A percentile compares a stretch with the other conserved stretches of the same genome.
These are phyloP conservation scores for Darksidea phi DNA, from an alignment of 495 filamentous ascomycete species.

Conservation along the genomic window DNA sequence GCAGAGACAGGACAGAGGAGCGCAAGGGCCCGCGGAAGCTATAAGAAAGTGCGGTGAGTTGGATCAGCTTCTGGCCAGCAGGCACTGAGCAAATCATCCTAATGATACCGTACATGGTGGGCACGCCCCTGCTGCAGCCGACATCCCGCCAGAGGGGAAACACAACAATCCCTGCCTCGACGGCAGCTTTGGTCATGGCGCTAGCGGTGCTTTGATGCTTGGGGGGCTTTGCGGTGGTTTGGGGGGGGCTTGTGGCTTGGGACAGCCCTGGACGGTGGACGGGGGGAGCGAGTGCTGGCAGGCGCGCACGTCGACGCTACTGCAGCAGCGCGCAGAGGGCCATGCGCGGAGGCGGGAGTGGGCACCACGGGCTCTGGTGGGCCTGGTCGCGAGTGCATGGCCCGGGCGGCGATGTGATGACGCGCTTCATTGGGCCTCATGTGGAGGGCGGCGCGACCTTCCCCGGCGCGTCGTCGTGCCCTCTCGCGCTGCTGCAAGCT, in stretches of 20 bases:
- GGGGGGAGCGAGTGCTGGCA: constrained; percentile 20
- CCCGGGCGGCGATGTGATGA: too few relatives aligned
- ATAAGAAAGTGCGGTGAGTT: constrained; percentile 27
- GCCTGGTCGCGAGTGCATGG: too few relatives aligned
- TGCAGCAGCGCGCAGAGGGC: constrained; percentile 17
- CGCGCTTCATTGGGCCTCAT: too few relatives aligned
- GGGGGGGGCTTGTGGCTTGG: too few relatives aligned
- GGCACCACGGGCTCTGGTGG: neutral
- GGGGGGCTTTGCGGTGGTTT: too few relatives aligned
- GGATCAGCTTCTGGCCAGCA: constrained; percentile 28
- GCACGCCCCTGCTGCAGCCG: constrained; percentile 12
- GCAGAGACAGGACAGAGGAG: constrained; percentile 12
- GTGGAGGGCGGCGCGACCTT: too few relatives aligned
- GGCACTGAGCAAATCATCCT: constrained; percentile 30
- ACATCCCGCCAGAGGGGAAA: constrained; percentile 25
- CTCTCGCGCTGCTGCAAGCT: too few relatives aligned
- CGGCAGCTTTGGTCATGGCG: constrained; percentile 15
- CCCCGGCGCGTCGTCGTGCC: too few relatives aligned
- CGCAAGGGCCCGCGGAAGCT: constrained; percentile 25
- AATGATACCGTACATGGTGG: constrained; percentile 13
- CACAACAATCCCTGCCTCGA: neutral
- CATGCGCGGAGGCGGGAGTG: constrained; percentile 31
- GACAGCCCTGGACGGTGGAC: neutral
- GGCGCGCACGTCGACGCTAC: constrained; percentile 10
- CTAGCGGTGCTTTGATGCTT: constrained; percentile 1